A percentile compares a stretch with the other conserved stretches of the same genome.
These are phyloP conservation scores for Apiospora malaysiana DNA, from an alignment of 2,329 filamentous ascomycete genomes.

Conservation along the genomic window DNA sequence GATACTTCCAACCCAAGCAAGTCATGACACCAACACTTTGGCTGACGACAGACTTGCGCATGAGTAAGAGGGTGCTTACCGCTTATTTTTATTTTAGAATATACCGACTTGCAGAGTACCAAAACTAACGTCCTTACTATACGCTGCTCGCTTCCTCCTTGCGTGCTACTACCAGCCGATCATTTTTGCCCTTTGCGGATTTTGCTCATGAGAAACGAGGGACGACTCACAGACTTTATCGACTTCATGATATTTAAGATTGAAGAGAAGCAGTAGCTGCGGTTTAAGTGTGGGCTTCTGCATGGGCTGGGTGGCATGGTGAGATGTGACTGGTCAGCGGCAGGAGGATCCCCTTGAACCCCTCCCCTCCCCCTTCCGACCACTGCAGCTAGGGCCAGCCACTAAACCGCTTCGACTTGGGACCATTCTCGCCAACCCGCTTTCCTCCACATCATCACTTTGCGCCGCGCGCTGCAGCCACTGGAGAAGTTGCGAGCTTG, in stretches of 20 bases:
- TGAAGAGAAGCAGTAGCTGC: constrained; percentile 15
- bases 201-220: neutral
- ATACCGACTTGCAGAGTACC: too few relatives aligned
- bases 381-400: neutral
- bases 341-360: neutral
- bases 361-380: constrained; percentile 12
- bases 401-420: constrained; percentile 13
- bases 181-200: neutral
- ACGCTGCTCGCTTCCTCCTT: neutral
- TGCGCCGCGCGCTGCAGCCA: neutral
- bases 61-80: neutral
- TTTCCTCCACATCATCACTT: constrained; percentile 13
- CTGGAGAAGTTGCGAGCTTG: neutral
- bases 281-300: neutral
- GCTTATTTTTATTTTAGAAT: neutral
- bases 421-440: constrained; percentile 2
- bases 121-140: neutral
- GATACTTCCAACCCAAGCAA: too few relatives aligned
- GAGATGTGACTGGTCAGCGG: neutral
- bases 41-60: neutral
- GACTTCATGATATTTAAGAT: neutral
- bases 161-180: neutral
- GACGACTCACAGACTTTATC: neutral
- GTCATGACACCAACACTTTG: neutral
- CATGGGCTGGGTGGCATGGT: neutral